Base-by-base conservation (phyloP, 2,329 filamentous ascomycete species). In the Pyrenochaeta sp. region DNA sequence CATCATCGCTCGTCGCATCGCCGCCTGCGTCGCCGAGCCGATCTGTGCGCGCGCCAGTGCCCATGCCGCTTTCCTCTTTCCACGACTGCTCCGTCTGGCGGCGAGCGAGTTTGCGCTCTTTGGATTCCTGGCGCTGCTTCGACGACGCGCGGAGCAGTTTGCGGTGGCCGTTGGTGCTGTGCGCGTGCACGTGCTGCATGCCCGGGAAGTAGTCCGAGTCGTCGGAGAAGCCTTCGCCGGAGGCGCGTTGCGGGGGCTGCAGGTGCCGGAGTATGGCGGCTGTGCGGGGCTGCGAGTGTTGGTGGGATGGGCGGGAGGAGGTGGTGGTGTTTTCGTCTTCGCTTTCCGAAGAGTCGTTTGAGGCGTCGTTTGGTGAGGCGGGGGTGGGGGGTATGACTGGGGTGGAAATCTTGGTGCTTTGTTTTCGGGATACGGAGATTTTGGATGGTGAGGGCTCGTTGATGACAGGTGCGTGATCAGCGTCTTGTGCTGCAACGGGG, bases 1-100 rank as follows among this genome's bases (percentile, higher is more conserved):
- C 55, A 1, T 61, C 54, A 13, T 63, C 61, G 26, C 60, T 61
- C 3, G 53, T 59, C 0, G 45, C 58, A 15, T 67, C 62, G 11
- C 61, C 61, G n/a, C n/a, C n/a, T n/a, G n/a, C n/a, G 26, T 79
- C 76, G 1, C 77, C 77, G 11, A 80, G 58, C 4, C 72, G 61
- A 56, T 80, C 76, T 0, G 77, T 77, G 24, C 68, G 60, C 14
- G 67, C 65, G 2, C 75, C 75, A 3, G 48, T 54, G 0, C 73
- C 72, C 75, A 80, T 78, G 1, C 77, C 77, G 20, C 73, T 76
- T 51, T 79, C 74, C 13, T 66, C 62, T 35, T 70, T 71, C 77
- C 77, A 79, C 7, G 58, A 61, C 39, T 69, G 62, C 44, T 71
- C 67, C 1, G 63, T 64, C 47, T 63, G 60, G 37, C 57, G 63